Evolutionary conservation across 1,139 yeast species (phyloP).

Genomic region (Lizanozyma gosingica): DNA sequence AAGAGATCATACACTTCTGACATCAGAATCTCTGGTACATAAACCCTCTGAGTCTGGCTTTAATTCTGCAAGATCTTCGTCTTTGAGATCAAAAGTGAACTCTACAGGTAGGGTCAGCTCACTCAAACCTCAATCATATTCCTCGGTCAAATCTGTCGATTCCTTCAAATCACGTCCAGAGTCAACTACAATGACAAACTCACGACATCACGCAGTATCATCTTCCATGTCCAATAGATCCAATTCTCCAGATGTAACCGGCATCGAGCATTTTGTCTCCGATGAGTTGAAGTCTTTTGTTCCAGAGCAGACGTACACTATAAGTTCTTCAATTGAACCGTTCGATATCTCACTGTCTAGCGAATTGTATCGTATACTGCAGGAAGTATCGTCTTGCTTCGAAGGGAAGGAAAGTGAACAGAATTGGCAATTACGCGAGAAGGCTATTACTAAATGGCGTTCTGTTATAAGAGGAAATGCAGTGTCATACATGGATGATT

Average conservation of each 20-base stretch:
- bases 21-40: too few relatives aligned
- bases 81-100: not conserved
- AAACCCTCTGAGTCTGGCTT: constrained; percentile 1
- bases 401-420: constrained; percentile 81
- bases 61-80: not conserved
- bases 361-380: constrained; percentile 11
- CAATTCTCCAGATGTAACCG: constrained; percentile 1
- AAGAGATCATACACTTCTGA: too few relatives aligned
- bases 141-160: not conserved
- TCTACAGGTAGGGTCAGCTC: not conserved
- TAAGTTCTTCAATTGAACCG: constrained; percentile 18
- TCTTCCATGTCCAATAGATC: not conserved
- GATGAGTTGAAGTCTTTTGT: constrained; percentile 12
- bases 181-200: not conserved
- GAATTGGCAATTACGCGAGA: constrained; percentile 78
- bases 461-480: constrained; percentile 54
- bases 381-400: constrained; percentile 30
- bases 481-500: constrained; percentile 26
- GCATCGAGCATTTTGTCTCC: not conserved
- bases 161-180: not conserved
- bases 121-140: not conserved
- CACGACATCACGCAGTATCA: not conserved
- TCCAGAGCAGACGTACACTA: constrained; percentile 13
- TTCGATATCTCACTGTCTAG: constrained; percentile 11
- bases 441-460: constrained; percentile 47